Evolutionary conservation across 805 yeast genomes (phyloP), one percentile per base, ranked within the genome.

Genomic region (Cephaloascus fragrans): DNA sequence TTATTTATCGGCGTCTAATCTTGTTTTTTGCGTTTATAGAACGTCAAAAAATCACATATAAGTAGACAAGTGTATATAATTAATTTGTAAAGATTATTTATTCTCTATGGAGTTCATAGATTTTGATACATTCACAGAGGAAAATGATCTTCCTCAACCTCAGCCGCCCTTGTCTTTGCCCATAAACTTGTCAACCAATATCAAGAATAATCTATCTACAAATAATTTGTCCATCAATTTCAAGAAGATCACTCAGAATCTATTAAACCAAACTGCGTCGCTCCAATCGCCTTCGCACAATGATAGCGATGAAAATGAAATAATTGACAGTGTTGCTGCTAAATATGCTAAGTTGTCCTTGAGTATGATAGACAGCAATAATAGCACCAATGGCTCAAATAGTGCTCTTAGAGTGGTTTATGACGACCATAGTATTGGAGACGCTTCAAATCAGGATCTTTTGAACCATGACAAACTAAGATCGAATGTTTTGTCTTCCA

Each of bases 341-440:
- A 67, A 66, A 41, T 75, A 75, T 46, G 82, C 80, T 1, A 46
- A 59, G 35, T 42, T 64, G 28, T 69, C 81, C 0, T 47, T 75
- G 33, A 58, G 57, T 17, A 49, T 74, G 42, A 49, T 65, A 18
- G 63, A 15, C 50, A 52, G n/a, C 44, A 41, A 19, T 43, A 46
- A 19, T 41, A 32, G 4, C 18, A 26, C 5, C 41, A 36, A 2
- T 38, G 38, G 12, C 41, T n/a, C n/a, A n/a, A n/a, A n/a, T n/a
- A n/a, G n/a, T n/a, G n/a, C n/a, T n/a, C n/a, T n/a, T n/a, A n/a
- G n/a, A n/a, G n/a, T n/a, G n/a, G n/a, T n/a, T n/a, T n/a, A n/a
- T n/a, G n/a, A n/a, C n/a, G n/a, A n/a, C n/a, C n/a, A n/a, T n/a
- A n/a, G n/a, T n/a, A n/a, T n/a, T n/a, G n/a, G n/a, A n/a, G 39